Evolutionary conservation across 371 early-diverging fungal genomes (phyloP).

Genomic region (Umbelopsis sp.): DNA sequence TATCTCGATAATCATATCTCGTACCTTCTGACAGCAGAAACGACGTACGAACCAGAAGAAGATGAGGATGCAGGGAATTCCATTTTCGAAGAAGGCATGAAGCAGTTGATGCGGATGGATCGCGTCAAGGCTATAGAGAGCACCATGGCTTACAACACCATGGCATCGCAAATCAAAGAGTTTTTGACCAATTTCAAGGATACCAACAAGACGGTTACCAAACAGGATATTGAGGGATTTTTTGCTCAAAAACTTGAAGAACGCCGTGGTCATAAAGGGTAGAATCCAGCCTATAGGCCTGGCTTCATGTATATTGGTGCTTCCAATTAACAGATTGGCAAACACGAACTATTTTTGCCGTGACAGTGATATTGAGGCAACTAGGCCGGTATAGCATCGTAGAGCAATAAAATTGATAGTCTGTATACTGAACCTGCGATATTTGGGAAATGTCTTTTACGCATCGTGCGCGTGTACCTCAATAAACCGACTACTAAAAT

Average conservation of each 20-base stretch:
- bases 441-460: too few relatives aligned
- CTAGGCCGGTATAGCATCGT: too few relatives aligned
- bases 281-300: not conserved
- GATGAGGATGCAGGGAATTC: constrained; percentile 66
- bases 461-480: too few relatives aligned
- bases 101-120: constrained; percentile 71
- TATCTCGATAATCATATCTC: constrained; percentile 30
- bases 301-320: too few relatives aligned
- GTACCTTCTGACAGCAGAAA: constrained; percentile 42
- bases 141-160: constrained; percentile 53
- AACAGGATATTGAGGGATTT: constrained; percentile 72
- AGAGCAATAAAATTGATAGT: too few relatives aligned
- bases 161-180: constrained; percentile 61
- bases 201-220: constrained; percentile 74
- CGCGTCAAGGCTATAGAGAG: constrained; percentile 77
- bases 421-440: too few relatives aligned
- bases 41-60: constrained; percentile 49
- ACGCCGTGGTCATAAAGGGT: not conserved
- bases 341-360: too few relatives aligned
- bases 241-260: constrained; percentile 44
- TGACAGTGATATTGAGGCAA: too few relatives aligned
- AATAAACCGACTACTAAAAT: too few relatives aligned
- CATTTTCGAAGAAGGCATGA: constrained; percentile 77
- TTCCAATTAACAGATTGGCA: too few relatives aligned
- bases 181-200: constrained; percentile 73